Conservation (phyloP, 2,329 filamentous ascomycete species). For the Fusarium domesticum region DNA sequence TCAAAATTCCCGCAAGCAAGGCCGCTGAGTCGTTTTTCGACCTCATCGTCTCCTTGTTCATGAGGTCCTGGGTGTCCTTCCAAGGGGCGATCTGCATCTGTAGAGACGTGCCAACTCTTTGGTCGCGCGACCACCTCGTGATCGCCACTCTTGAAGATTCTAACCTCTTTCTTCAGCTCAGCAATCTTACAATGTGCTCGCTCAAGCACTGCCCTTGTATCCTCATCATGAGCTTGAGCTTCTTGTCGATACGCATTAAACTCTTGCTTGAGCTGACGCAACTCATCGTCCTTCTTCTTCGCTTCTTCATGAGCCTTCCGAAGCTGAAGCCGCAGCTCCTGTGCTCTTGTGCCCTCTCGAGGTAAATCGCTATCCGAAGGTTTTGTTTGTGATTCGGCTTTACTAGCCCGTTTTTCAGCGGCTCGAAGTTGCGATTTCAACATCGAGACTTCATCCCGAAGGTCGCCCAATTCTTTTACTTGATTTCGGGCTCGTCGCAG, state of each 20-base stretch:
- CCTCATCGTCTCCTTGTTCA: background rate
- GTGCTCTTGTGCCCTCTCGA: constrained; percentile 27
- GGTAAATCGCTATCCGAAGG: constrained; percentile 18
- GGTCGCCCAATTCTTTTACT: constrained; percentile 48
- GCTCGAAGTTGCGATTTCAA: constrained; percentile 51
- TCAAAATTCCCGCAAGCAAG: constrained; percentile 31
- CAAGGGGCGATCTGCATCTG: constrained; percentile 12
- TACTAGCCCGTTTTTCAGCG: constrained; percentile 44
- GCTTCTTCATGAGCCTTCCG: constrained; percentile 44
- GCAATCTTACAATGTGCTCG: constrained; percentile 57
- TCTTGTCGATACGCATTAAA: constrained; percentile 54
- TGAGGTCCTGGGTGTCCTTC: constrained; percentile 9
- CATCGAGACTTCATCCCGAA: constrained; percentile 52
- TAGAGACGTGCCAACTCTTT: constrained; percentile 31
- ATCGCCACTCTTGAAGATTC: constrained; percentile 39
- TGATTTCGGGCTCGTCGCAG: constrained; percentile 54
- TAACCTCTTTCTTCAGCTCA: constrained; percentile 53
- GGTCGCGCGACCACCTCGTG: constrained; percentile 22
- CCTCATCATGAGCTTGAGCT: constrained; percentile 51
- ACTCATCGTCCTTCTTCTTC: constrained; percentile 47
- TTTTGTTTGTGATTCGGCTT: constrained; percentile 38
- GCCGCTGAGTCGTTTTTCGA: constrained; percentile 5
- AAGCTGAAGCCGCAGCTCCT: constrained; percentile 43
- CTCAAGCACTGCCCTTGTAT: constrained; percentile 54
- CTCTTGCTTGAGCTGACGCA: constrained; percentile 49